Evolutionary conservation across 2,329 filamentous ascomycete genomes (phyloP), one percentile per base, ranked within the genome.

Genomic region (Colletotrichum graminicola): DNA sequence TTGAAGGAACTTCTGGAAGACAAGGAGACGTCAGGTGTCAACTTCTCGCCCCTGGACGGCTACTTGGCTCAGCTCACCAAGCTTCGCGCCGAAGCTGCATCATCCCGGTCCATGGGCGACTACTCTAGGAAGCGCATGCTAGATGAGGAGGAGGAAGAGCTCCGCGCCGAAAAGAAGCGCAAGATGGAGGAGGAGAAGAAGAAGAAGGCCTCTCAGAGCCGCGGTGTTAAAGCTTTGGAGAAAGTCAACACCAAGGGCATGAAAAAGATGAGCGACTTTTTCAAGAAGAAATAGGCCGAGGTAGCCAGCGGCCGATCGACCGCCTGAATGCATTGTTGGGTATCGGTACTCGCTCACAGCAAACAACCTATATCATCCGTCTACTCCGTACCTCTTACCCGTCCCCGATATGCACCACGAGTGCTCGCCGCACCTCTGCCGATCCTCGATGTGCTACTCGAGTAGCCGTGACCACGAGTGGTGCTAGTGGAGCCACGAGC

Each of bases 241-340:
- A 99, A 98, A 83, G 95, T 95, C 59, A 93, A 98, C 82, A 95
- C 92, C 0, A 89, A 83, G 29, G 96, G 96, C 1, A 99, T 99
- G 96, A 96, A 93, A 87, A 99, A 98, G 85, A 89, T 99, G 88
- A 97, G 93, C 79, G 89, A 91, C 73, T 99, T 99, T 83, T 99
- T 99, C 81, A 90, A 90, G 72, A 97, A 95, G 83, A 89, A 88
- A 73, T 78, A 73, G 75, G 29, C 52, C n/a, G 45, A 32, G 54
- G 29, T 55, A 73, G 60, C 51, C 49, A 49, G 61, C 45, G 62
- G 67, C 47, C 32, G 67, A 62, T 61, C 47, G 41, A 66, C 60
- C 41, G 41, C 11, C 36, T 39, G 61, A 63, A 52, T 70, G 65
- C 61, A 54, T 69, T 65, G 56, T 45, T 36, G 72, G 72, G 72